Evolutionary conservation across 2,329 filamentous ascomycete genomes (phyloP).

Genomic region (Cladosporium halotolerans): DNA sequence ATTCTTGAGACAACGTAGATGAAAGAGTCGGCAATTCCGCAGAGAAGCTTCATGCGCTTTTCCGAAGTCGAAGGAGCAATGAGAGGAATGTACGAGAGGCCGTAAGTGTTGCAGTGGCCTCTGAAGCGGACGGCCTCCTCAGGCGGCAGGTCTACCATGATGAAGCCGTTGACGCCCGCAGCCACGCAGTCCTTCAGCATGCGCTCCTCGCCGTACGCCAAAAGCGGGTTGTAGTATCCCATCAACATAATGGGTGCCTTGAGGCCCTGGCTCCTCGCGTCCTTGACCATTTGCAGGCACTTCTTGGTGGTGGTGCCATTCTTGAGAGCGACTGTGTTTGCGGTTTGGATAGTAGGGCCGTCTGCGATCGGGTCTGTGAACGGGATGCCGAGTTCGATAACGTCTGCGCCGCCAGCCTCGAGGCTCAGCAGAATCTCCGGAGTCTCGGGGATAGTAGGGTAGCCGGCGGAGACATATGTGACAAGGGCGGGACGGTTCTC

Average conservation of each 20-base stretch:
- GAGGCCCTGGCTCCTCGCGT: conserved; percentile 70
- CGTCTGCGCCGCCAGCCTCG: conserved; percentile 87
- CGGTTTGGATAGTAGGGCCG: conserved; percentile 90
- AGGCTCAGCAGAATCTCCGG: conserved; percentile 79
- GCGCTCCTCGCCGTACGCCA: conserved; percentile 88
- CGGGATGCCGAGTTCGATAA: conserved; percentile 92
- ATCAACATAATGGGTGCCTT: conserved; percentile 83
- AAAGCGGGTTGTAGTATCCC: conserved; percentile 97
- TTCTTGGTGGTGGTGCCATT: conserved; percentile 81
- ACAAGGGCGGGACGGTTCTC: conserved; percentile 66
- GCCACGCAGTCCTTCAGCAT: conserved; percentile 78
- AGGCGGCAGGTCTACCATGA: conserved; percentile 89
- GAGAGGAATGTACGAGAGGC: conserved; percentile 92
- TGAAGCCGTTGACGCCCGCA: conserved; percentile 90
- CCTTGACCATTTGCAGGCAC: conserved; percentile 75
- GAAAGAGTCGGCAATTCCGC: conserved; percentile 94
- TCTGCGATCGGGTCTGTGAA: conserved; percentile 99
- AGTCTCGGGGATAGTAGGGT: conserved; percentile 73
- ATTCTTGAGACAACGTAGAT: conserved; percentile 97
- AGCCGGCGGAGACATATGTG: conserved; percentile 94
- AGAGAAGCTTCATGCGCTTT: conserved; percentile 87
- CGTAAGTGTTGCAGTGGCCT: conserved; percentile 70
- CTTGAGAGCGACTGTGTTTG: conserved; percentile 80
- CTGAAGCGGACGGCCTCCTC: conserved; percentile 94
- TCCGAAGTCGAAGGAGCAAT: conserved; percentile 93